Evolutionary conservation across 2,329 filamentous ascomycete genomes (phyloP), one percentile per base, ranked within the genome.

Genomic region (Aspergillus sp.): DNA sequence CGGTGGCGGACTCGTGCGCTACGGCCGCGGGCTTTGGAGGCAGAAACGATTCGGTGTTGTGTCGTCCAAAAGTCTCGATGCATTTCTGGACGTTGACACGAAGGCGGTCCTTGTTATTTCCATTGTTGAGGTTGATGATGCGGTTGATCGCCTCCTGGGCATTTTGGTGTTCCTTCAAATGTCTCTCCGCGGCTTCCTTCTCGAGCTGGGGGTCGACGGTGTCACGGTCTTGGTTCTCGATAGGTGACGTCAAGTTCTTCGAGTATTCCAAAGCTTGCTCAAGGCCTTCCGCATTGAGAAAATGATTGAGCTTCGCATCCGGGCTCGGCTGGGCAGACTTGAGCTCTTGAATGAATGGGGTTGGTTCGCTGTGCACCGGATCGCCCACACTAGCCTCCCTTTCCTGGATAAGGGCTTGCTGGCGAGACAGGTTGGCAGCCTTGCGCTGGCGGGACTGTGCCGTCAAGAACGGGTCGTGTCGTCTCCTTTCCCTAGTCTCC

Each of bases 31-130:
- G 73, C 57, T 83, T 86, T 0, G 82, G 81, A 26, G 77, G 76
- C 28, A 98, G 77, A 4, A 70, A 64, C 7, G 67, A 58, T 67
- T 98, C 93, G 1, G 93, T 98, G 56, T 85, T 82, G 74, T 98
- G 93, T 39, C 93, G 83, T 39, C 93, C 93, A 60, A 98, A 96
- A 3, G 82, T 84, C 48, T 90, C 80, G 53, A 98, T 79, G 66
- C 90, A 94, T 49, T 89, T 83, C 54, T 83, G 78, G 55, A 91
- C 85, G 63, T 96, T 96, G 61, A 87, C 82, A 54, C 90, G 84
- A 56, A 84, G 82, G 41, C 82, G 80, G 59, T 95, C 88, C 66
- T 86, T 85, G 53, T 80, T 83, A 65, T 81, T 91, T 56, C 82
- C 85, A 59, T 94, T 90, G 33, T 78, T 77, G 43, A 98, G 72